Percentiles rank a stretch among this genome's conserved stretches.
Evolutionary conservation across 225 moss, liverwort and hornwort genomes (phyloP).

Genomic region (Thuidium tamariscinum): DNA sequence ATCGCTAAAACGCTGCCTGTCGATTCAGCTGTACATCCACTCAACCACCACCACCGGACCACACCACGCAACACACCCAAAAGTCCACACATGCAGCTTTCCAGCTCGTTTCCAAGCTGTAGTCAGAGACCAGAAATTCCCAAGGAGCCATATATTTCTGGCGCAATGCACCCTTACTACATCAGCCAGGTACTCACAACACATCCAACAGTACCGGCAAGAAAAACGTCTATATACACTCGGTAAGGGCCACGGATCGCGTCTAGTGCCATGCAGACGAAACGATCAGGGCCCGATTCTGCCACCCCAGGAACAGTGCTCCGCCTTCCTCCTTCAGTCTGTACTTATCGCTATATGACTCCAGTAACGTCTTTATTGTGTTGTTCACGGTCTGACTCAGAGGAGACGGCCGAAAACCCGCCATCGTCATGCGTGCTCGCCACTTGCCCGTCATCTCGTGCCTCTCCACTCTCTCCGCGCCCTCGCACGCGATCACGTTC

Average conservation of each 20-base stretch:
- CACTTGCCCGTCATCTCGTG: slow-evolving; percentile 74
- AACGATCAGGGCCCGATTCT: slow-evolving; percentile 30
- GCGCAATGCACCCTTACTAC: not conserved
- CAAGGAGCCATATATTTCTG: not conserved
- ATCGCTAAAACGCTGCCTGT: not conserved
- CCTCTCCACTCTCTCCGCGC: slow-evolving; percentile 56
- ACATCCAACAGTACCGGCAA: not conserved
- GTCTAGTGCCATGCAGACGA: slow-evolving; percentile 53
- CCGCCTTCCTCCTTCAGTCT: slow-evolving; percentile 43
- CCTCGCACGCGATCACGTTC: slow-evolving; percentile 71
- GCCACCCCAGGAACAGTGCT: slow-evolving; percentile 44
- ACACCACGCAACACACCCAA: not conserved
- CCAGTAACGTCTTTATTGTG: slow-evolving; percentile 45
- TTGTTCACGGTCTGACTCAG: slow-evolving; percentile 41
- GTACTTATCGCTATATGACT: slow-evolving; percentile 56
- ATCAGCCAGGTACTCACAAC: not conserved
- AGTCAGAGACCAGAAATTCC: not conserved
- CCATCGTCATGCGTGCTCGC: slow-evolving; percentile 55
- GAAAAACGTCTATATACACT: slow-evolving; percentile 15
- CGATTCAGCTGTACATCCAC: not conserved
- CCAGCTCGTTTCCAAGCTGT: not conserved
- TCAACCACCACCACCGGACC: not conserved
- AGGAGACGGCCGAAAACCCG: slow-evolving; percentile 50
- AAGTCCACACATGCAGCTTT: not conserved
- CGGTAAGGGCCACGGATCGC: not conserved